Conservation (phyloP, 768 basidiomycete species). For the Kwoniella mangroviensis region DNA sequence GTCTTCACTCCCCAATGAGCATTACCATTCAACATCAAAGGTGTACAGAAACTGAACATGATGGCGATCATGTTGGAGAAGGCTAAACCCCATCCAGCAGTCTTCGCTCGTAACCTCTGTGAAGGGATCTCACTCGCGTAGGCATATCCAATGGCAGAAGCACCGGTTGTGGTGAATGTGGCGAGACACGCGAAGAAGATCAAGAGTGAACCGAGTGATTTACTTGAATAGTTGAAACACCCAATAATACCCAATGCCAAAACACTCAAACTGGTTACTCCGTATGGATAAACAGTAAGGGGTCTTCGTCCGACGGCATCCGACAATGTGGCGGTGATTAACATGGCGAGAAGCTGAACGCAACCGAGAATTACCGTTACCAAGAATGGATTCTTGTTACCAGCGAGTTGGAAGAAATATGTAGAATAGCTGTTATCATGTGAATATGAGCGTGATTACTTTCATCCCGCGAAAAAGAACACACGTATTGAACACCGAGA, state of each 20-base stretch:
- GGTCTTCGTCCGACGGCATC: conserved; percentile 16
- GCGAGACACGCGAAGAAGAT: conserved; percentile 39
- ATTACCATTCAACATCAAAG: conserved; percentile 24
- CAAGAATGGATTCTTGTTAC: conserved; percentile 25
- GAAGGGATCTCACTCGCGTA: conserved; percentile 38
- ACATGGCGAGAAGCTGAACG: conserved; percentile 17
- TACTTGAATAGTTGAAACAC: conserved; percentile 34
- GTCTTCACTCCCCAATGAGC: conserved; percentile 24
- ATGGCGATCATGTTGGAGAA: conserved; percentile 29
- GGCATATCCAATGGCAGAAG: conserved; percentile 33
- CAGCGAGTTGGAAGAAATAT: conserved; percentile 36
- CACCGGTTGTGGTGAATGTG: conserved; percentile 38
- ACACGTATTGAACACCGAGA: conserved; percentile 25
- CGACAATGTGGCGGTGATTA: conserved; percentile 9
- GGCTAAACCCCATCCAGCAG: conserved; percentile 28
- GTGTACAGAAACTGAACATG: conserved; percentile 32
- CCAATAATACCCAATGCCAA: conserved; percentile 34
- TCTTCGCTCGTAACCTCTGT: conserved; percentile 30
- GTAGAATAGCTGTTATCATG: conserved; percentile 10
- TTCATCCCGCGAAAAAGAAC: too few species aligned
- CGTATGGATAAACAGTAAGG: conserved; percentile 29
- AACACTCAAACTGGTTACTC: conserved; percentile 18
- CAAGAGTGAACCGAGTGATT: conserved; percentile 25
- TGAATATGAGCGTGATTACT: too few species aligned
- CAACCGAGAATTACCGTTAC: conserved; percentile 29